Evolutionary conservation across 148 eudicot genomes (phyloP).

Genomic region (Heliosperma pusillum): DNA sequence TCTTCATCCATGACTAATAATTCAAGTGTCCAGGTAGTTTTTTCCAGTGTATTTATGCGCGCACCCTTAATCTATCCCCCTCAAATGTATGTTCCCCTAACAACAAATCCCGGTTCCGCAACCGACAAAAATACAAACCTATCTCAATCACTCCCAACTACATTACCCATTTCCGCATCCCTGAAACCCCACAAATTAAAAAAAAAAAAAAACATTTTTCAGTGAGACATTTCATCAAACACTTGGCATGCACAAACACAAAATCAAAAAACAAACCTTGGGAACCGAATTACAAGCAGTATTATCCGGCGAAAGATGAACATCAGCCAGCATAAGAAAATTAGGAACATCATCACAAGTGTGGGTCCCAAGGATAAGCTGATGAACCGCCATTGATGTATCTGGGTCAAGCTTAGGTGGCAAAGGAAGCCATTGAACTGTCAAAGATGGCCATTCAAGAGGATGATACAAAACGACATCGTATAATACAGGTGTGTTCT

Average conservation of each 20-base stretch:
- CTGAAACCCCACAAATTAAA: neutral
- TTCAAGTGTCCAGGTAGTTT: too few relatives aligned
- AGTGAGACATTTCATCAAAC: conserved; percentile 50
- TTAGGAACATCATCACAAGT: conserved; percentile 74
- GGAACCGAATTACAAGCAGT: conserved; percentile 29
- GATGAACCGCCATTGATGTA: conserved; percentile 46
- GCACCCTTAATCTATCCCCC: too few relatives aligned
- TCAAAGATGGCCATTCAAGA: conserved; percentile 95
- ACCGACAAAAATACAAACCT: neutral
- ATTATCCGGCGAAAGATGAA: conserved; percentile 41
- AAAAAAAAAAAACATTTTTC: conserved; percentile 12
- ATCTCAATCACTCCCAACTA: neutral
- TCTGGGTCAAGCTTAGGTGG: conserved; percentile 33
- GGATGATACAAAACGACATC: conserved; percentile 67
- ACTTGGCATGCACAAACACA: conserved; percentile 24
- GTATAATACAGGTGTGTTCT: conserved; percentile 85
- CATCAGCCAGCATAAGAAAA: conserved; percentile 73
- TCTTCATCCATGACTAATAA: too few relatives aligned
- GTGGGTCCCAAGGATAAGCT: conserved; percentile 80
- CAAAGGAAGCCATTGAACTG: conserved; percentile 84
- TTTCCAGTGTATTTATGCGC: too few relatives aligned
- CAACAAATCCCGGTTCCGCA: too few relatives aligned
- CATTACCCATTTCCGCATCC: neutral
- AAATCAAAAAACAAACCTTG: conserved; percentile 40
- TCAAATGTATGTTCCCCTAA: too few relatives aligned